A percentile compares a stretch with the other conserved stretches of the same genome.
These are phyloP conservation scores for Suillus brevipes DNA, from an alignment of 768 basidiomycete genomes.

Conservation along the genomic window DNA sequence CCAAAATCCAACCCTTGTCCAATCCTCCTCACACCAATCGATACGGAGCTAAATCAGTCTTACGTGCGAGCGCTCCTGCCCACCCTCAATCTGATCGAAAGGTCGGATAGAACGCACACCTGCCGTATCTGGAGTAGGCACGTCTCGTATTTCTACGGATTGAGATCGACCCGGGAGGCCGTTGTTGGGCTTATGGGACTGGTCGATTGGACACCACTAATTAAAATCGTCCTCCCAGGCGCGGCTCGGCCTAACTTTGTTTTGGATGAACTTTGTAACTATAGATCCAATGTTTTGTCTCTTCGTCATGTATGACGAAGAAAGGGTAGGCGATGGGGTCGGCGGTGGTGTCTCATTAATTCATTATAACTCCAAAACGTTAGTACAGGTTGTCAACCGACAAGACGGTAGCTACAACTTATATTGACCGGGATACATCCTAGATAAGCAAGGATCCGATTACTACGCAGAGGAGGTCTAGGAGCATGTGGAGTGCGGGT, in stretches of 20 bases:
- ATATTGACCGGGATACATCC: not conserved
- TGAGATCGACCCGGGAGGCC: not conserved
- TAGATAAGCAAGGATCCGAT: not conserved
- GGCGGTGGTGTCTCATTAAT: not conserved
- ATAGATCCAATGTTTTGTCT: not conserved
- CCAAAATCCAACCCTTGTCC: not conserved
- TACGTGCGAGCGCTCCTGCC: slow-evolving; percentile 7
- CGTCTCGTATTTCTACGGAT: not conserved
- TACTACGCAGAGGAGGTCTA: not conserved
- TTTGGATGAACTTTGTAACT: not conserved
- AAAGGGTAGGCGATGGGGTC: not conserved
- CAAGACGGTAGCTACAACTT: not conserved
- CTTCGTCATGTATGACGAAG: not conserved
- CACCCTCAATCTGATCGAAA: slow-evolving; percentile 9
- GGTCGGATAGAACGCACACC: not conserved
- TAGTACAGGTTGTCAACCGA: not conserved
- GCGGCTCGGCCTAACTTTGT: not conserved
- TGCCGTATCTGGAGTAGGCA: not conserved
- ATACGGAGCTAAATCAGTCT: slow-evolving; percentile 6
- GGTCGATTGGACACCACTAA: too few relatives aligned
- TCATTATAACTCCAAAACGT: not conserved
- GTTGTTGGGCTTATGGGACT: too few relatives aligned
- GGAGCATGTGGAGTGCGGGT: not conserved
- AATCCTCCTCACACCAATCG: not conserved
- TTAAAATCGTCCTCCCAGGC: not conserved